These are phyloP conservation scores for Nicotiana benthamiana DNA, from an alignment of 257 asterid species.

Conservation along the genomic window DNA sequence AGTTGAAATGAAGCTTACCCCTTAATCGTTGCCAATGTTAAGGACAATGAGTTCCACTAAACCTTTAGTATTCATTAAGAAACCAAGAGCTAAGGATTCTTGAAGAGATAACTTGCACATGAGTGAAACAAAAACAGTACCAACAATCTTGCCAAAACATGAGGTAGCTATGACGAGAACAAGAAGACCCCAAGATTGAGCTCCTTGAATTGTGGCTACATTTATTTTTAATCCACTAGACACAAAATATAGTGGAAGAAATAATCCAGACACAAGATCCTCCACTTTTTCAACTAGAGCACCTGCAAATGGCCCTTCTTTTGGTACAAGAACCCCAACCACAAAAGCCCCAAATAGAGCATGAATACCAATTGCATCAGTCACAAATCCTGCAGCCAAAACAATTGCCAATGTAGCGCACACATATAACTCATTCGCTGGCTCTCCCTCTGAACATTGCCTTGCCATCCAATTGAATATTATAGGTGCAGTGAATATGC, in stretches of 20 bases:
- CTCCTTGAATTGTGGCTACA: constrained; percentile 1
- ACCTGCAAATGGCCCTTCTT: constrained; percentile 5
- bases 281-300: constrained; percentile 1
- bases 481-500: constrained; percentile 30
- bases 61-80: constrained; percentile 50
- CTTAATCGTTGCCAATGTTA: constrained; percentile 36
- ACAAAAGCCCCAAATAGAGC: constrained; percentile 53
- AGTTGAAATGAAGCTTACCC: constrained; percentile 14
- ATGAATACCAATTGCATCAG: constrained; percentile 48
- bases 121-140: constrained; percentile 29
- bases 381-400: constrained; percentile 18
- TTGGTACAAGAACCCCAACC: constrained; percentile 40
- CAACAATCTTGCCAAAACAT: constrained; percentile 40
- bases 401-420: constrained; percentile 33
- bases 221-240: constrained; percentile 6
- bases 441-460: constrained; percentile 39
- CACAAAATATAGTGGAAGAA: constrained; percentile 32
- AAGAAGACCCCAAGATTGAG: constrained; percentile 47
- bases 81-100: constrained; percentile 44
- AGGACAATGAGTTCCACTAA: constrained; percentile 26
- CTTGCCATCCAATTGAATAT: constrained; percentile 39
- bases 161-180: constrained; percentile 35
- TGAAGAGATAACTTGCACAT: constrained; percentile 29
- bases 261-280: constrained; percentile 28
- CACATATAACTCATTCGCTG: constrained; percentile 38